Evolutionary conservation across 441 rosid species (phyloP), one percentile per base, ranked within the genome.

Genomic region (Populus hybrid): DNA sequence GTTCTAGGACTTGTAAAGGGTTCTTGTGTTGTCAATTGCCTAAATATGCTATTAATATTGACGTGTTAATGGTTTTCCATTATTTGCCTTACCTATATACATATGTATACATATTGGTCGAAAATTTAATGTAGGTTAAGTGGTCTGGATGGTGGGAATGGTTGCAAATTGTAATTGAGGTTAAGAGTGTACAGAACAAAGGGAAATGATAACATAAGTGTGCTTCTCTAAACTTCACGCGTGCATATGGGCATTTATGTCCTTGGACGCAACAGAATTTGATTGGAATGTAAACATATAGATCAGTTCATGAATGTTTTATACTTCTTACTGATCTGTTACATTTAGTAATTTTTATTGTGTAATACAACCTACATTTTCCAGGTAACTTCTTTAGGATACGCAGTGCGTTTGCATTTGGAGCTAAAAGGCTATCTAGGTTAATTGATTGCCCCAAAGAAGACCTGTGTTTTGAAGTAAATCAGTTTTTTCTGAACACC

Each of bases 341-440:
- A 21, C 10, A 9, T 36, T 71, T 72, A 14, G 23, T 57, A 9
- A 75, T 32, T 59, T 68, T 68, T 66, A 11, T 24, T 4, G 26
- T 4, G 8, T 26, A 23, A 75, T 50, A 65, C 40, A 46, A 65
- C 57, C 4, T 30, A 8, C 64, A 9, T 32, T 80, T 81, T 83
- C 65, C 93, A 97, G 99, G 98, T 77, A 97, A 97, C 82, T 94
- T 97, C 87, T 94, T 91, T 82, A 89, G 99, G 85, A 94, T 97
- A 88, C 98, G 98, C 67, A 97, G 98, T 86, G 99, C 99, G 81
- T 97, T 97, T 86, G 90, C 97, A 61, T 96, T 94, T 86, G 99
- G 99, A 66, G 98, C 98, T 75, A 93, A 92, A 85, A 91, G 82
- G 94, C 86, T 97, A 86, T 92, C 94, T 40, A 86, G 93, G 82